Evolutionary conservation across 2,329 filamentous ascomycete species (phyloP).

Genomic region (Alternaria gaisen): DNA sequence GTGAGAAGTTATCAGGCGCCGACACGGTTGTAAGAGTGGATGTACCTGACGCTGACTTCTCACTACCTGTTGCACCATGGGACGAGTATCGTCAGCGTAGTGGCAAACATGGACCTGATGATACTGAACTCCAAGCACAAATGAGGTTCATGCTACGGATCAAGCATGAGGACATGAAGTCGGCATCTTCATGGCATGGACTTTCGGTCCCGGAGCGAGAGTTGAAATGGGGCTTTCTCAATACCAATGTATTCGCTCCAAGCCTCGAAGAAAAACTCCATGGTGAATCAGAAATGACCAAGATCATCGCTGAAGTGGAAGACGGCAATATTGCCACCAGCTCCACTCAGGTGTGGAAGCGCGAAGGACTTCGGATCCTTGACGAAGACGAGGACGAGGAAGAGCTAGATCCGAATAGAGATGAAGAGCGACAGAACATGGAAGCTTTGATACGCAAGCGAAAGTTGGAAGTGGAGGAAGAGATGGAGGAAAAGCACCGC

Average conservation of each 20-base stretch:
- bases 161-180: conserved; percentile 43
- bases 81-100: conserved; percentile 36
- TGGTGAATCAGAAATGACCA: conserved; percentile 50
- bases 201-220: conserved; percentile 51
- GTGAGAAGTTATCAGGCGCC: conserved; percentile 57
- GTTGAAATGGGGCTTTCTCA: conserved; percentile 60
- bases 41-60: conserved; percentile 59
- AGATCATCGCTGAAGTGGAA: conserved; percentile 48
- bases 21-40: conserved; percentile 60
- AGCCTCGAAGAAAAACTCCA: conserved; percentile 52
- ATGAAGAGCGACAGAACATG: conserved; percentile 42
- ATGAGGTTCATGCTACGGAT: conserved; percentile 46
- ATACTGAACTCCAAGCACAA: conserved; percentile 44
- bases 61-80: conserved; percentile 59
- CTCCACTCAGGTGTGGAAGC: conserved; percentile 58
- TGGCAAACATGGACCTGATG: conserved; percentile 6
- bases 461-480: conserved; percentile 35
- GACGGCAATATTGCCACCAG: conserved; percentile 51
- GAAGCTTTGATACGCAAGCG: conserved; percentile 52
- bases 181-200: conserved; percentile 53
- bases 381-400: conserved; percentile 53
- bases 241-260: conserved; percentile 50
- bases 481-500: conserved; percentile 1
- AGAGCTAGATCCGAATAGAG: conserved; percentile 28
- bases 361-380: conserved; percentile 58